These are phyloP conservation scores for Priceomyces melissophilus DNA, from an alignment of 805 yeast species.

Conservation along the genomic window DNA sequence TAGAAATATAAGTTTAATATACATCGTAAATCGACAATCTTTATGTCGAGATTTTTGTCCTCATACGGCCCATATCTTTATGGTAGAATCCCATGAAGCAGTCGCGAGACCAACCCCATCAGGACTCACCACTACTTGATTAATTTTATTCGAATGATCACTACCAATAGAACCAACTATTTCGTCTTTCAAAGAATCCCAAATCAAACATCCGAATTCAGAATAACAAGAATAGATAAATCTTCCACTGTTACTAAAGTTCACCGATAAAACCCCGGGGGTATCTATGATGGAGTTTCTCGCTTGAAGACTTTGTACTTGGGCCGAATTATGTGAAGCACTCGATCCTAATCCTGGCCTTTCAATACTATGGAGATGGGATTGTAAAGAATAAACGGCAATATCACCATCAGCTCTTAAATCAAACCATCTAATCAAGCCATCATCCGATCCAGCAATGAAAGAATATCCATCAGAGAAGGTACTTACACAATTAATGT, in stretches of 20 bases:
- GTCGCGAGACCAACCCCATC: conserved; percentile 78
- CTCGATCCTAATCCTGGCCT: not conserved
- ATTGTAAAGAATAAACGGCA: conserved; percentile 40
- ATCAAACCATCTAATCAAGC: conserved; percentile 66
- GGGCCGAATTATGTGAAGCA: conserved; percentile 9
- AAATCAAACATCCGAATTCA: conserved; percentile 68
- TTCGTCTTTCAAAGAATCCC: conserved; percentile 71
- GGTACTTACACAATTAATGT: conserved; percentile 56
- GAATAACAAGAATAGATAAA: conserved; percentile 72
- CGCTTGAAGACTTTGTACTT: conserved; percentile 6
- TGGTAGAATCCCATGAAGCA: conserved; percentile 76
- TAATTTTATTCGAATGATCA: conserved; percentile 54
- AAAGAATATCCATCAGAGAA: conserved; percentile 72
- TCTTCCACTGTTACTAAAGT: conserved; percentile 72
- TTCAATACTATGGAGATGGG: conserved; percentile 4
- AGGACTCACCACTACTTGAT: conserved; percentile 61
- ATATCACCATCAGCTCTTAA: conserved; percentile 72
- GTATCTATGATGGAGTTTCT: conserved; percentile 41
- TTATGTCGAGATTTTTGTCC: not conserved
- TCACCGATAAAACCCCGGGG: conserved; percentile 71
- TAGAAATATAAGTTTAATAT: not conserved
- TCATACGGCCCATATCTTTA: conserved; percentile 56
- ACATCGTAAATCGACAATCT: not conserved
- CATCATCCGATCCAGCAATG: conserved; percentile 78
- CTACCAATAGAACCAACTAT: conserved; percentile 59